A percentile compares a stretch with the other conserved stretches of the same genome.
phyloP scores from a whole-genome alignment of 305 asterid genomes.

The Ajuga reptans region DNA sequence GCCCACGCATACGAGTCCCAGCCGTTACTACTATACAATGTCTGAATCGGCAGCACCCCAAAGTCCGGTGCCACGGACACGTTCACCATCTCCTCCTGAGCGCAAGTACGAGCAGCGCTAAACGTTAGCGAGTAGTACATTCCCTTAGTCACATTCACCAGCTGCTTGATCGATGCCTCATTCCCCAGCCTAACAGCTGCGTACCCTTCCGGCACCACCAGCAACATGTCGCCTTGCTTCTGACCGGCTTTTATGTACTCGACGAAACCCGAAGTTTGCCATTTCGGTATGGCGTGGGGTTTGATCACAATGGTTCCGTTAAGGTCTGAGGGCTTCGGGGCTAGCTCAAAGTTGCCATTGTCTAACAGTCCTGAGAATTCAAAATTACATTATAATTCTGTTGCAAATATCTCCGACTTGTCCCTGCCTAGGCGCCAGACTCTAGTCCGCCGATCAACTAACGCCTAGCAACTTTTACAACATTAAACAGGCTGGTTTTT shows the following conservation, averaged over 20 bases:
- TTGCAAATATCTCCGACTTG: too few relatives aligned
- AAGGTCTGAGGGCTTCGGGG: constrained; percentile 45
- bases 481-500: too few relatives aligned
- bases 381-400: not conserved
- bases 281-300: constrained; percentile 61
- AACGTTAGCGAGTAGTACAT: constrained; percentile 78
- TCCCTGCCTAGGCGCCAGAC: too few relatives aligned
- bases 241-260: constrained; percentile 95
- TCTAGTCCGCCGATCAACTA: too few relatives aligned
- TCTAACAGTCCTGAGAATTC: constrained; percentile 49
- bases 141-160: constrained; percentile 54
- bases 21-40: constrained; percentile 80
- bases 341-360: constrained; percentile 77
- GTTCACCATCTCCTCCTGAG: constrained; percentile 76
- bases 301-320: constrained; percentile 62
- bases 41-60: constrained; percentile 78
- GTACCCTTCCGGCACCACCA: constrained; percentile 85
- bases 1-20: constrained; percentile 99
- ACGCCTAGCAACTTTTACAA: too few relatives aligned
- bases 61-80: constrained; percentile 74
- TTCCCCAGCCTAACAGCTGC: constrained; percentile 88
- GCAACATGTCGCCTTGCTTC: constrained; percentile 90
- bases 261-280: constrained; percentile 70
- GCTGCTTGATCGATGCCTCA: constrained; percentile 84
- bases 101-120: constrained; percentile 89